phyloP scores from a whole-genome alignment of 331 rosid genomes.

The Quercus lobata region DNA sequence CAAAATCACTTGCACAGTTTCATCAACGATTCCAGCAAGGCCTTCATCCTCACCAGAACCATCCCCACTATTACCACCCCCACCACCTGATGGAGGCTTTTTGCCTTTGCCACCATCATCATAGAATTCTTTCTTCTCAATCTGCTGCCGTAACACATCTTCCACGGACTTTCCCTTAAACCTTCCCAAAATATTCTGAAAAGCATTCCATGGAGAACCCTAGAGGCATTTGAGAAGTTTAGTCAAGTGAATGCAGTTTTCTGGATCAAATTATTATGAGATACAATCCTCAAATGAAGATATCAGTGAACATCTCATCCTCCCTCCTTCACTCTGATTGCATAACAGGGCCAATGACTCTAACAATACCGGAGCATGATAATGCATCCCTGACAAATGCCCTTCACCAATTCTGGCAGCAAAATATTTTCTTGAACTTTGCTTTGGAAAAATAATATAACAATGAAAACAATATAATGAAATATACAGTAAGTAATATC shows the following conservation, averaged over 20 bases:
- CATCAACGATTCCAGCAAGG: slow-evolving; percentile 48
- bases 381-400: not conserved
- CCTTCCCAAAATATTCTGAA: slow-evolving; percentile 50
- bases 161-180: slow-evolving; percentile 67
- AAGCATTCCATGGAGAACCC: slow-evolving; percentile 66
- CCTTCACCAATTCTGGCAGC: not conserved
- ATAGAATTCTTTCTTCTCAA: slow-evolving; percentile 45
- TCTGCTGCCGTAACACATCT: slow-evolving; percentile 57
- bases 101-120: slow-evolving; percentile 41
- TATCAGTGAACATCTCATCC: not conserved
- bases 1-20: slow-evolving; percentile 60
- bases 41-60: slow-evolving; percentile 55
- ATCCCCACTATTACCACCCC: slow-evolving; percentile 18
- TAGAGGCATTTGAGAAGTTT: slow-evolving; percentile 22
- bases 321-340: not conserved
- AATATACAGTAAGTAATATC: not conserved
- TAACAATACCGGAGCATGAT: not conserved
- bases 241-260: not conserved
- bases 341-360: not conserved
- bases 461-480: not conserved
- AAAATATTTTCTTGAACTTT: not conserved
- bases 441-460: not conserved
- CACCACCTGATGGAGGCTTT: slow-evolving; percentile 37
- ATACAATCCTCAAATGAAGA: not conserved
- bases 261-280: slow-evolving; percentile 1